phyloP scores from a whole-genome alignment of 2,329 filamentous ascomycete genomes.

The Claviceps digitariae region DNA sequence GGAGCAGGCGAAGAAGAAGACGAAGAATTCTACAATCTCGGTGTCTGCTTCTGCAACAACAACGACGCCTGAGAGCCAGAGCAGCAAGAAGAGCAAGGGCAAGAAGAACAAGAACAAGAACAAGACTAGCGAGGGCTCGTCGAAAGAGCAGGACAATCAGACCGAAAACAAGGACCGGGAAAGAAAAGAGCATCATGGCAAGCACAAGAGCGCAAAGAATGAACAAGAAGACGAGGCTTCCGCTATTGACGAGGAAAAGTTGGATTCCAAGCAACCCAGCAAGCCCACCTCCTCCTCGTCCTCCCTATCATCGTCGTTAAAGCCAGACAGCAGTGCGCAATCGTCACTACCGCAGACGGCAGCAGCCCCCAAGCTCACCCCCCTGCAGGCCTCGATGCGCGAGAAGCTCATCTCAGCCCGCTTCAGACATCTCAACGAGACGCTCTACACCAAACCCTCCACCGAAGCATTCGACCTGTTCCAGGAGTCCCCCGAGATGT shows the following conservation, averaged over 20 bases:
- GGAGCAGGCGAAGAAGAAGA: too few relatives aligned
- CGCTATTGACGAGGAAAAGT: constrained; percentile 7
- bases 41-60: too few relatives aligned
- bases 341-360: constrained; percentile 21
- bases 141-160: constrained; percentile 24
- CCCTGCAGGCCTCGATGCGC: constrained; percentile 86
- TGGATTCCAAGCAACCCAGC: constrained; percentile 1
- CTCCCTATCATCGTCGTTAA: constrained; percentile 3
- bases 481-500: constrained; percentile 76
- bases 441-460: constrained; percentile 86
- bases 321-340: constrained; percentile 12
- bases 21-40: too few relatives aligned
- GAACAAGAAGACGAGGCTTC: constrained; percentile 4
- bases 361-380: constrained; percentile 56
- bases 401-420: constrained; percentile 89
- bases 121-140: background rate
- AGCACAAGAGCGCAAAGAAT: constrained; percentile 10
- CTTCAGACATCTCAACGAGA: constrained; percentile 95
- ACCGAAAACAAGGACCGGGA: constrained; percentile 23
- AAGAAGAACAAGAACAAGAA: constrained; percentile 1
- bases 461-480: constrained; percentile 73
- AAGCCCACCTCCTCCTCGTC: constrained; percentile 1
- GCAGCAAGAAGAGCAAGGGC: background rate
- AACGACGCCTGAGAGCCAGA: background rate
- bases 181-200: constrained; percentile 15